Percentiles rank a stretch among this genome's conserved stretches.
Evolutionary conservation across 331 rosid species (phyloP).

Genomic region (Quercus phellos): DNA sequence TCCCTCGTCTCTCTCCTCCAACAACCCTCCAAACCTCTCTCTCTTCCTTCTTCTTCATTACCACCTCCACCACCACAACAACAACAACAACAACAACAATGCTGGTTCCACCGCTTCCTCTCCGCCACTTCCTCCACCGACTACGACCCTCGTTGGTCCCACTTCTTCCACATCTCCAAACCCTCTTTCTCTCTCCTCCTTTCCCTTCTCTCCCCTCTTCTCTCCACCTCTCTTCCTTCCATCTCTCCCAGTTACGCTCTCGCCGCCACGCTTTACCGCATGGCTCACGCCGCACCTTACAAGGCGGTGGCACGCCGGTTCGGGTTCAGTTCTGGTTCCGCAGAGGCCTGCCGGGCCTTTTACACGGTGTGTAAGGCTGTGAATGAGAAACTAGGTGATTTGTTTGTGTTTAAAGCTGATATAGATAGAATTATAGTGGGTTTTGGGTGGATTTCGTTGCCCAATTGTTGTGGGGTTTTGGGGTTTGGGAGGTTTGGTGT

Average conservation of each 20-base stretch:
- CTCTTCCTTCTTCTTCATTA: conserved; percentile 8
- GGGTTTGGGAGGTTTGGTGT: conserved; percentile 48
- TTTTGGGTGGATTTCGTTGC: conserved; percentile 64
- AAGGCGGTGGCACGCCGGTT: conserved; percentile 52
- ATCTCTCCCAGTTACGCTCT: conserved; percentile 45
- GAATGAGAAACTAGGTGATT: conserved; percentile 36
- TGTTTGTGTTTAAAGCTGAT: conserved; percentile 58
- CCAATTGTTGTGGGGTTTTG: conserved; percentile 72
- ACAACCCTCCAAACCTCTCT: conserved; percentile 22
- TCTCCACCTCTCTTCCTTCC: conserved; percentile 30
- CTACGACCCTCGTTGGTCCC: conserved; percentile 49
- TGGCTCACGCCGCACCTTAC: conserved; percentile 69
- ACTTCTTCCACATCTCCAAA: conserved; percentile 57
- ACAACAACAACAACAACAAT: conserved; percentile 2
- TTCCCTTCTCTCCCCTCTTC: conserved; percentile 46
- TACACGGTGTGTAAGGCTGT: conserved; percentile 50
- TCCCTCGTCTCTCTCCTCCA: conserved; percentile 19
- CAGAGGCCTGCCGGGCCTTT: conserved; percentile 57
- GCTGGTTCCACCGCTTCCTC: conserved; percentile 71
- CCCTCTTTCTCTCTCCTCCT: conserved; percentile 59
- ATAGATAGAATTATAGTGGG: conserved; percentile 37
- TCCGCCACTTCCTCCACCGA: conserved; percentile 18
- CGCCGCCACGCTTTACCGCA: conserved; percentile 58
- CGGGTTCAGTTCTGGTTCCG: conserved; percentile 37
- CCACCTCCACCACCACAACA: background rate